phyloP scores from a whole-genome alignment of 805 yeast genomes.

The Saccharomycopsis synnaedendra region DNA sequence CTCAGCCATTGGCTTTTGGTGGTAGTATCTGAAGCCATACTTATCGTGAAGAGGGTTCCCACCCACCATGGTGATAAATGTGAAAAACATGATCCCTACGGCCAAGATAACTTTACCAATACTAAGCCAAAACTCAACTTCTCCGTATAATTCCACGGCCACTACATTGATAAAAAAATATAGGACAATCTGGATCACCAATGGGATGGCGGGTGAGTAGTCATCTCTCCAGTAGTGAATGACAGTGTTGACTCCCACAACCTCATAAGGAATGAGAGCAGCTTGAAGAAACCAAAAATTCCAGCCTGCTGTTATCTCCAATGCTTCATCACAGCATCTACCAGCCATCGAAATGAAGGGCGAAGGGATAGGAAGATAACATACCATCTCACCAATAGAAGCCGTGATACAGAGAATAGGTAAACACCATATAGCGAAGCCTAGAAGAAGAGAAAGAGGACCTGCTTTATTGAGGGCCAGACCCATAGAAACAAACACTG shows the following conservation, averaged over 20 bases:
- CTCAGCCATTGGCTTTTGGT: conserved; percentile 42
- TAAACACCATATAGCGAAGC: conserved; percentile 57
- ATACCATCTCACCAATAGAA: conserved; percentile 69
- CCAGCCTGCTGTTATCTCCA: conserved; percentile 70
- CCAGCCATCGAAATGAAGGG: conserved; percentile 71
- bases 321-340: conserved; percentile 63
- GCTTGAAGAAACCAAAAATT: conserved; percentile 70
- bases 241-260: conserved; percentile 68
- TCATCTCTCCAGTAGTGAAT: conserved; percentile 75
- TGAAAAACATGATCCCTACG: conserved; percentile 62
- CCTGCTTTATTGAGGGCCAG: conserved; percentile 55
- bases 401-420: conserved; percentile 59
- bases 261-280: conserved; percentile 72
- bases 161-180: conserved; percentile 56
- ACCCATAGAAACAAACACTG: conserved; percentile 65
- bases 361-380: conserved; percentile 63
- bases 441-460: conserved; percentile 54
- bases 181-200: conserved; percentile 51
- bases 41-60: conserved; percentile 68
- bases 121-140: conserved; percentile 70
- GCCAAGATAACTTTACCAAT: conserved; percentile 65
- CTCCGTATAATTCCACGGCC: conserved; percentile 72
- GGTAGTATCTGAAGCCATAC: conserved; percentile 40
- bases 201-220: conserved; percentile 59
- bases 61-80: conserved; percentile 76